Evolutionary conservation across 1,139 yeast species (phyloP), one percentile per base, ranked within the genome.

Genomic region (Kazachstania sp.): DNA sequence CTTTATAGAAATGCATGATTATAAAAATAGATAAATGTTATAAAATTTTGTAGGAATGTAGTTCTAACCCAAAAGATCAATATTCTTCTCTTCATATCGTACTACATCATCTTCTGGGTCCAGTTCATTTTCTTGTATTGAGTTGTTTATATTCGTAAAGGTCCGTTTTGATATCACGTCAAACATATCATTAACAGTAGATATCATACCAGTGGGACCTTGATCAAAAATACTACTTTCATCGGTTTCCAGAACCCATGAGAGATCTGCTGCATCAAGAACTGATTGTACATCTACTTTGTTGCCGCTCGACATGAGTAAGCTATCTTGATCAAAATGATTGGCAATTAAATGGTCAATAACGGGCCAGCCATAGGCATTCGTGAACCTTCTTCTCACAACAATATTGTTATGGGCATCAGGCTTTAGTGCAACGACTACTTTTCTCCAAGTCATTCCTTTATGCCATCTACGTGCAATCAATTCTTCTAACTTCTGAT

Each of bases 291-390:
- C 13, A n/a, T 41, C 26, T 4, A 39, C 9, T 13, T n/a, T 20
- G n/a, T 38, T 12, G 12, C 20, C 13, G 20, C 3, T 8, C 7
- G 20, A 30, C 12, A 15, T 18, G 2, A 6, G 9, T 8, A 26
- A 26, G 15, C 30, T 26, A 16, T 23, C 55, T 26, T 23, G 23
- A 15, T 12, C 23, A 45, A 86, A 86, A 65, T 86, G 94, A 46
- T 75, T 73, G 26, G 73, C 69, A 1, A 85, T 83, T 47, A 92
- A 58, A 65, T 92, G 97, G 50, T 86, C 94, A 42, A 90, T 73
- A 1, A 90, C 95, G 0, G 86, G 87, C 99, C 99, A 92, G 1
- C 99, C 99, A 67, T 85, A 90, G 0, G 97, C 97, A 69, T 92
- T 92, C 4, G 95, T 81, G 70, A 86, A 92, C 52, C 90, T 70